phyloP scores from a whole-genome alignment of 2,329 filamentous ascomycete species.

The Penicillium sp. region DNA sequence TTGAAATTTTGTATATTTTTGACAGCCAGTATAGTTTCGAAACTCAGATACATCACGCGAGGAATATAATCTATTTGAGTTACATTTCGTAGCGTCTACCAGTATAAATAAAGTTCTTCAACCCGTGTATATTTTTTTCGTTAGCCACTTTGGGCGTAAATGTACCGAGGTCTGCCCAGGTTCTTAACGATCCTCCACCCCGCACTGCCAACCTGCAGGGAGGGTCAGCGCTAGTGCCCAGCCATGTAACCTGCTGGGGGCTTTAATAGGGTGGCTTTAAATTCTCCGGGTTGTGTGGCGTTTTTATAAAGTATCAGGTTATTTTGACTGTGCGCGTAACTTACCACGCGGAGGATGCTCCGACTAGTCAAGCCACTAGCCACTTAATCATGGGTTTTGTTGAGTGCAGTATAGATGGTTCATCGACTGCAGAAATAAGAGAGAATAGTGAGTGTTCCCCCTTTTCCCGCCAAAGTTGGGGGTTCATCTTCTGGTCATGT shows the following conservation, averaged over 20 bases:
- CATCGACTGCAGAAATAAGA: no score
- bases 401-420: no score
- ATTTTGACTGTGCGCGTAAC: neutral
- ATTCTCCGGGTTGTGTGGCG: neutral
- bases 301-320: neutral
- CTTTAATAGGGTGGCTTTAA: neutral
- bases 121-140: neutral
- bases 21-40: neutral
- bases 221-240: neutral
- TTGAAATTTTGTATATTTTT: neutral
- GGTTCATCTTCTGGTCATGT: no score
- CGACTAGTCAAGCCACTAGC: slow-evolving; percentile 10
- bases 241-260: neutral
- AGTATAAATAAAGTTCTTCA: no score
- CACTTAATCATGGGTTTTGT: neutral
- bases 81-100: neutral
- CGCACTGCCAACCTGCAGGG: neutral
- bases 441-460: no score
- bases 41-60: neutral
- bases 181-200: neutral
- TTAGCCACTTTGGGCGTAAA: neutral
- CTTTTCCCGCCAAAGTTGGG: no score
- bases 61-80: neutral
- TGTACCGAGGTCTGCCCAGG: neutral
- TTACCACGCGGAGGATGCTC: slow-evolving; percentile 12